phyloP scores from a whole-genome alignment of 164 flowering plant species.

The Tetracentron sinense region DNA sequence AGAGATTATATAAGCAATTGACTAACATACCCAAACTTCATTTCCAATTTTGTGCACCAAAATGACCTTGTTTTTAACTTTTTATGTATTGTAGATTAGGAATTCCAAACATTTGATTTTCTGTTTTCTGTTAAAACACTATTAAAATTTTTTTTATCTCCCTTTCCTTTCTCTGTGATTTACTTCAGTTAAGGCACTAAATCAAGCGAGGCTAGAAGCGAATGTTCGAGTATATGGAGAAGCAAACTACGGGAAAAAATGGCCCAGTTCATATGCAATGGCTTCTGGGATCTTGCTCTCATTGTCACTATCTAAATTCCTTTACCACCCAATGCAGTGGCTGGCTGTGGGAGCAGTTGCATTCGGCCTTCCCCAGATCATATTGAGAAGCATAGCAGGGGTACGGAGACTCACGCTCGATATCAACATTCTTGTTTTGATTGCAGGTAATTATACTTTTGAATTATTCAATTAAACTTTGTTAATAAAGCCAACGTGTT shows the following conservation, averaged over 20 bases:
- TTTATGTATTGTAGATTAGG: no score
- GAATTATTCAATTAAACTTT: not conserved
- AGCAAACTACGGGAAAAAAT: conserved; percentile 34
- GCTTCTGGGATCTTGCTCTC: conserved; percentile 50
- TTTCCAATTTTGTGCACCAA: not conserved
- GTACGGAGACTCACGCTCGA: conserved; percentile 46
- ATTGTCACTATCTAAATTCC: conserved; percentile 45
- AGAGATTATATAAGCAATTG: no score
- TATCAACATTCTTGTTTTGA: conserved; percentile 61
- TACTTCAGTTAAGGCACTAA: conserved; percentile 67
- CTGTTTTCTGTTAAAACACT: not conserved
- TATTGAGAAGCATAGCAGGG: conserved; percentile 39
- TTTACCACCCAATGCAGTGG: conserved; percentile 62
- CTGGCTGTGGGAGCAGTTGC: conserved; percentile 60
- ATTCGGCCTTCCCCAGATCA: conserved; percentile 59
- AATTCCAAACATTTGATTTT: no score
- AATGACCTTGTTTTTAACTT: not conserved
- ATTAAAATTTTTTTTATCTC: not conserved
- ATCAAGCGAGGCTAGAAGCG: conserved; percentile 81
- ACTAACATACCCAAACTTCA: not conserved
- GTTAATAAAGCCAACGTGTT: no score
- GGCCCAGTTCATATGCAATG: conserved; percentile 80
- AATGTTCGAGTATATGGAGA: conserved; percentile 52
- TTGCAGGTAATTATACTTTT: conserved; percentile 54
- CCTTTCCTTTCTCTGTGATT: not conserved